Percentiles rank a stretch among this genome's conserved stretches.
Conservation (phyloP, 148 eudicot species). For the Pouteria glomerata region DNA sequence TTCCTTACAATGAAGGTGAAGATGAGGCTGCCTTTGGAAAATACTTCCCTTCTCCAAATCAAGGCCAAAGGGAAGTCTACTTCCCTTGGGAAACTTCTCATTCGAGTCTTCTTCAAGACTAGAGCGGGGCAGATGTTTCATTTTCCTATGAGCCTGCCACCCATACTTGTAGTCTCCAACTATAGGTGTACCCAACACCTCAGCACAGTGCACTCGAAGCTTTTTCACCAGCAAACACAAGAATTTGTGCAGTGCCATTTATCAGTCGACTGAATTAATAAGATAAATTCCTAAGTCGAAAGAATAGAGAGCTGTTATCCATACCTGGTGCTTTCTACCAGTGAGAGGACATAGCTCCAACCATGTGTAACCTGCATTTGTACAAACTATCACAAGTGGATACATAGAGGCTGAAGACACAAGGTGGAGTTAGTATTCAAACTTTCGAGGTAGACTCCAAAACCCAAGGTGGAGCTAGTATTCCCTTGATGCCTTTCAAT, state of each 20-base stretch:
- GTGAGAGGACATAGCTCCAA: conserved; percentile 80
- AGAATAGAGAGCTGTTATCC: not conserved
- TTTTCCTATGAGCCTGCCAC: conserved; percentile 78
- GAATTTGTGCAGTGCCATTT: not conserved
- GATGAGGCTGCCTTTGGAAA: conserved; percentile 52
- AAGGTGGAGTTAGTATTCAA: not conserved
- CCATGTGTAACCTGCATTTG: conserved; percentile 77
- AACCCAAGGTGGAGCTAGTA: no score
- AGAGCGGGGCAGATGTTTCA: conserved; percentile 30
- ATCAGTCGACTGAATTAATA: not conserved
- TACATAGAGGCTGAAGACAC: not conserved
- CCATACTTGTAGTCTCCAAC: conserved; percentile 98
- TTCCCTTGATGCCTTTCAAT: no score
- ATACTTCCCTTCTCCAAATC: conserved; percentile 62
- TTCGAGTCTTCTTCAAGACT: conserved; percentile 8
- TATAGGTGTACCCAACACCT: conserved; percentile 89
- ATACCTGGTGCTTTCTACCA: conserved; percentile 98
- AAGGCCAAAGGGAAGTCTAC: conserved; percentile 24
- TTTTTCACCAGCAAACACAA: conserved; percentile 15
- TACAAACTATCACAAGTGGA: not conserved
- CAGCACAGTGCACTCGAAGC: conserved; percentile 97
- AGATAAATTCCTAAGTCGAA: not conserved
- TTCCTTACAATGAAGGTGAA: conserved; percentile 87
- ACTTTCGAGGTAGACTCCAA: not conserved
- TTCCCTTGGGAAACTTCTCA: conserved; percentile 13